phyloP scores from a whole-genome alignment of 1,284 basidiomycete species.

The Ceratobasidium sp. region DNA sequence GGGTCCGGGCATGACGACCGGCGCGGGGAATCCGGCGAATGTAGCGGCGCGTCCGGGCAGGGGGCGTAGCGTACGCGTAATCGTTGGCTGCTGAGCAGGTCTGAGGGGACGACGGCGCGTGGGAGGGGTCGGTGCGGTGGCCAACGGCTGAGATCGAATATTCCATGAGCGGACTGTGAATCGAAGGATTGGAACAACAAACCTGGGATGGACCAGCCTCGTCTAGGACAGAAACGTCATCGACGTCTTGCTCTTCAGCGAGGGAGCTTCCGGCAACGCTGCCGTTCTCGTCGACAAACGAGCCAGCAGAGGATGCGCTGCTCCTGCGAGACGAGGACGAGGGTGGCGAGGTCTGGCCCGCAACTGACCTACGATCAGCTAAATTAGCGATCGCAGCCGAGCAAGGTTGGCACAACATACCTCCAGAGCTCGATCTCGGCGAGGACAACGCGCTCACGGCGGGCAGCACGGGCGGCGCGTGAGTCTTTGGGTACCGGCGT shows the following conservation, averaged over 20 bases:
- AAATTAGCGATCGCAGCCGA: neutral
- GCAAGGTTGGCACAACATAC: neutral
- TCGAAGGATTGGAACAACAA: neutral
- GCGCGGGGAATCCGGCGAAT: constrained; percentile 22
- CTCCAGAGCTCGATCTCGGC: constrained; percentile 44
- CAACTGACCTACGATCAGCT: constrained; percentile 20
- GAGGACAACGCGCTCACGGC: constrained; percentile 30
- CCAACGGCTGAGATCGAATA: no score
- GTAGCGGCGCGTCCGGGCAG: constrained; percentile 25
- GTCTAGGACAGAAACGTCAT: neutral
- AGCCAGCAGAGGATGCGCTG: constrained; percentile 35
- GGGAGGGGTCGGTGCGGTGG: neutral
- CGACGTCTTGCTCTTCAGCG: constrained; percentile 19
- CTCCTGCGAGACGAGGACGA: constrained; percentile 32
- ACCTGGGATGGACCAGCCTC: constrained; percentile 9
- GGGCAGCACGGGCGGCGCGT: constrained; percentile 36
- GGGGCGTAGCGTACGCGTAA: constrained; percentile 14
- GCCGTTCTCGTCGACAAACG: constrained; percentile 40
- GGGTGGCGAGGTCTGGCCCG: constrained; percentile 28
- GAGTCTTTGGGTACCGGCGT: constrained; percentile 34
- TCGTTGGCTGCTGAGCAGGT: constrained; percentile 29
- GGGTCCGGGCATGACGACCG: constrained; percentile 12
- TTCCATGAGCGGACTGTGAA: constrained; percentile 24
- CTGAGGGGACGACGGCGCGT: constrained; percentile 31
- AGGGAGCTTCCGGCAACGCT: constrained; percentile 25